These are phyloP conservation scores for Ustilago lituana DNA, from an alignment of 1,284 basidiomycete species.

Conservation along the genomic window DNA sequence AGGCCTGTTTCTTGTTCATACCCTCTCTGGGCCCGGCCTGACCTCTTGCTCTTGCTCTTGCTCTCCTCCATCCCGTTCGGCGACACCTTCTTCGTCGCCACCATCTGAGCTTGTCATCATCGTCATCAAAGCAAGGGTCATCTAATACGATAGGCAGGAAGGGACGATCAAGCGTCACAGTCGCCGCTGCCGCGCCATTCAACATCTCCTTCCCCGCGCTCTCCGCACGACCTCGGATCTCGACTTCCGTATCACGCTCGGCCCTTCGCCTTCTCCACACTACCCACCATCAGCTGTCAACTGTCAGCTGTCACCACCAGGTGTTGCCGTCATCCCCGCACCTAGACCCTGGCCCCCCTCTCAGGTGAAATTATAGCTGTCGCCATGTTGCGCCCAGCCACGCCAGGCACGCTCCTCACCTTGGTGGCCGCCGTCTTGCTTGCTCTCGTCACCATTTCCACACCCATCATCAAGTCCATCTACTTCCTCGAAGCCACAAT, in stretches of 20 bases:
- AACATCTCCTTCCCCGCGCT: constrained; percentile 14
- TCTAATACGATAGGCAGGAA: too few species aligned
- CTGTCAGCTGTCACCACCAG: not conserved
- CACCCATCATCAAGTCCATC: constrained; percentile 58
- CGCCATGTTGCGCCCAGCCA: constrained; percentile 49
- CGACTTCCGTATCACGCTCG: constrained; percentile 4
- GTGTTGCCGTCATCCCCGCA: not conserved
- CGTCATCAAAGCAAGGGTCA: too few species aligned
- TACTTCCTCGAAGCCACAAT: constrained; percentile 57
- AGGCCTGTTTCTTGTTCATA: too few species aligned
- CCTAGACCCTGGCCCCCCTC: not conserved
- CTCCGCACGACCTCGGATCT: constrained; percentile 5
- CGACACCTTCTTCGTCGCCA: not conserved
- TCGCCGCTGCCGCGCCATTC: constrained; percentile 5
- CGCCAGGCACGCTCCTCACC: constrained; percentile 56
- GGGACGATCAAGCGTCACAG: too few species aligned
- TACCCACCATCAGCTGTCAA: not conserved
- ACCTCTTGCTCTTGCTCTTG: not conserved
- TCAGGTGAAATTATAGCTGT: not conserved
- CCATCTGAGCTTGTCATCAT: not conserved
- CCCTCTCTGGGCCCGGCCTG: too few species aligned
- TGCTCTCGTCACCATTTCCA: constrained; percentile 56
- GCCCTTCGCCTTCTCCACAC: not conserved
- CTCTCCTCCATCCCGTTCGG: not conserved
- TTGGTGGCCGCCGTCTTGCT: constrained; percentile 57